Evolutionary conservation across 805 yeast genomes (phyloP).

Genomic region (Spathaspora hagerdaliae): DNA sequence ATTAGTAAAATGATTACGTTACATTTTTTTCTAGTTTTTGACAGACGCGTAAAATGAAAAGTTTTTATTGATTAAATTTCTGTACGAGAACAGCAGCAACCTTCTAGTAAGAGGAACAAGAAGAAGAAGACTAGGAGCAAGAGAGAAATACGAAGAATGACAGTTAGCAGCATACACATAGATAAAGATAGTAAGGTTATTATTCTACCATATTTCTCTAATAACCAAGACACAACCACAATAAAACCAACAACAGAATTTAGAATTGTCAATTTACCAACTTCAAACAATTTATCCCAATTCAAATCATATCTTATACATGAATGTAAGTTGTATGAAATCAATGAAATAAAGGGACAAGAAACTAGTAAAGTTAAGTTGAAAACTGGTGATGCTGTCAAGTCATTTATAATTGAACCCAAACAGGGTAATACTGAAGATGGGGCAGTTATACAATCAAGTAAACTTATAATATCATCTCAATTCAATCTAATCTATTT

Average conservation of each 20-base stretch:
- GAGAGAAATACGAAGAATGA: background rate
- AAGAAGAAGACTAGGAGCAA: background rate
- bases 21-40: no score
- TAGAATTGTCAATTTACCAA: conserved; percentile 11
- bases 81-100: background rate
- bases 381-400: conserved; percentile 30
- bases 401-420: conserved; percentile 33
- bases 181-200: conserved; percentile 11
- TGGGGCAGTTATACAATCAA: conserved; percentile 39
- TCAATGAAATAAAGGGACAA: conserved; percentile 35
- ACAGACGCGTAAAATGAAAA: no score
- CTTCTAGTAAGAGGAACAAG: background rate
- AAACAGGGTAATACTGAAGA: background rate
- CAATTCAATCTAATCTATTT: conserved; percentile 38
- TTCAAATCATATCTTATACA: conserved; percentile 11
- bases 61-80: no score
- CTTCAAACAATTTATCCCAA: background rate
- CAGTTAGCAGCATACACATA: conserved; percentile 2
- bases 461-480: conserved; percentile 37
- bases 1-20: no score
- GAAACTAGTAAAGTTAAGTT: conserved; percentile 16
- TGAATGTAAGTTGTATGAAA: conserved; percentile 29
- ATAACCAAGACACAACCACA: background rate
- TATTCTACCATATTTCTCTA: conserved; percentile 8
- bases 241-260: conserved; percentile 1